Conservation (phyloP, 805 yeast species). For the Wickerhamomyces canadensis region DNA sequence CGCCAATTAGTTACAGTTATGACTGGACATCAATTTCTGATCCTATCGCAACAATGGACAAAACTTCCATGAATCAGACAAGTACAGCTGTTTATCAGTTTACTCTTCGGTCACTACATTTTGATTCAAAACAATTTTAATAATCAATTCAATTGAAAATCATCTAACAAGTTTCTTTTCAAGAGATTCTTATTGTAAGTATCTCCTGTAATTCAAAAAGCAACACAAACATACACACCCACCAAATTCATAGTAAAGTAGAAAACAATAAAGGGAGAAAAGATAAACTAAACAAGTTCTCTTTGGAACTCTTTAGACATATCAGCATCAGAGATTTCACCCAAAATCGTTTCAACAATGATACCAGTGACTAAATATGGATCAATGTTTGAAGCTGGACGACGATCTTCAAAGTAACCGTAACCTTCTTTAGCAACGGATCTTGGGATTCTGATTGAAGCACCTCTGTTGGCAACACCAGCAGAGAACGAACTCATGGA, state of each 20-base stretch:
- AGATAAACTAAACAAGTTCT: conserved; percentile 33
- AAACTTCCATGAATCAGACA: no score
- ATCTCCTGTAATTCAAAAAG: no score
- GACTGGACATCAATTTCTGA: no score
- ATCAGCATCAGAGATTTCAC: conserved; percentile 91
- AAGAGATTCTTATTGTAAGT: no score
- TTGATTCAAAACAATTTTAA: no score
- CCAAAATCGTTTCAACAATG: conserved; percentile 94
- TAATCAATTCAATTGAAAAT: no score
- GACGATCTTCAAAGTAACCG: conserved; percentile 99
- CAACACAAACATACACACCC: no score
- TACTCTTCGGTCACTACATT: no score
- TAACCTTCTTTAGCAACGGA: conserved; percentile 96
- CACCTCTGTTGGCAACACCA: conserved; percentile 99
- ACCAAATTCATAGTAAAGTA: neutral
- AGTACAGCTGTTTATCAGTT: no score
- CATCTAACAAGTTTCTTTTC: no score
- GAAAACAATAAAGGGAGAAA: conserved; percentile 1
- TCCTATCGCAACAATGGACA: no score
- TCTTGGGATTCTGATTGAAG: conserved; percentile 97
- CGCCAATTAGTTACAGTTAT: no score
- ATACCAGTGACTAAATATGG: conserved; percentile 98
- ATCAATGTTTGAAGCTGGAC: conserved; percentile 99
- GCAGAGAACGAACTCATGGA: conserved; percentile 84
- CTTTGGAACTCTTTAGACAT: conserved; percentile 87